Base-by-base conservation (phyloP, 2,329 filamentous ascomycete genomes). In the Aschersonia sp. region DNA sequence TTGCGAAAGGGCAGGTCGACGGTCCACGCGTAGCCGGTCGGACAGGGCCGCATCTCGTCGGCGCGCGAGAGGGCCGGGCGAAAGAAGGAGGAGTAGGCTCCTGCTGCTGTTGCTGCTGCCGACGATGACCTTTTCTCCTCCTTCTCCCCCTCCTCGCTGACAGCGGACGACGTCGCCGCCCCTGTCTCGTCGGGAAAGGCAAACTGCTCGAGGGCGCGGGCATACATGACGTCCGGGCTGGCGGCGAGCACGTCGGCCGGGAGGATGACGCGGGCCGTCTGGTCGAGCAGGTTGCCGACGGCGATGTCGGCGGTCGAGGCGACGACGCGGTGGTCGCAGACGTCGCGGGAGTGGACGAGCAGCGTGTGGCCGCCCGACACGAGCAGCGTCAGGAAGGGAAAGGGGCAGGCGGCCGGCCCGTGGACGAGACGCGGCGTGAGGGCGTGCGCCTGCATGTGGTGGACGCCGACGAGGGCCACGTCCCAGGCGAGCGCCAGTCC, bases 361-460 rank as follows among this genome's bases (percentile, higher is more conserved):
- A 94, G 78, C 0, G 89, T 90, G 66, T 98, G 90, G 1, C 92
- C 92, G 39, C 92, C 92, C 0, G 88, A 95, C 12, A 92, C 86
- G 44, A 98, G 80, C 5, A 95, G 72, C 0, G 86, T 89, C 35
- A 95, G 70, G 61, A 95, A 95, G 1, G 92, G 90, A 55, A 94
- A 95, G 1, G 11, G 40, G 14, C 40, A 41, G 35, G 35, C 40
- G 10, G 40, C 40, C 14, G 40, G 9, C 5, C 40, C 40, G 32
- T 70, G 66, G 4, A 83, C 81, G 41, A 98, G 74, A 8, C 87
- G 75, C 12, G 90, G 85, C 14, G 92, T 97, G 52, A 98, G 68
- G 14, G 92, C 84, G 64, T 98, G 92, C 9, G 89, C 92, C 62
- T 95, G 89, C 92, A 98, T 97, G 64, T 98, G 92, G 62, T 98